Percentiles rank a stretch among this genome's conserved stretches.
Conservation (phyloP, 805 yeast species). For the Maudiozyma bulderi region DNA sequence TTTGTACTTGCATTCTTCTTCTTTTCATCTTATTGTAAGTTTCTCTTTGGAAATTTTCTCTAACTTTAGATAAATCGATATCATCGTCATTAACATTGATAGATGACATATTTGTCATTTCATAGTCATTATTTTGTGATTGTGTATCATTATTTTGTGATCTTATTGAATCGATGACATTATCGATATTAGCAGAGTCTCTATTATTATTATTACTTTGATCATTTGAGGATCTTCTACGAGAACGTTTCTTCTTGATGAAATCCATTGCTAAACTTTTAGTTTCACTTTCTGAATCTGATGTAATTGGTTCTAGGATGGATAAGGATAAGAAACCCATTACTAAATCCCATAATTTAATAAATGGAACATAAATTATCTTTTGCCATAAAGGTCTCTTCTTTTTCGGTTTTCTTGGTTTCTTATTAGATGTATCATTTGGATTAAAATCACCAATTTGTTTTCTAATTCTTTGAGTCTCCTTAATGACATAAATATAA, state of each 20-base stretch:
- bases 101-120: neutral
- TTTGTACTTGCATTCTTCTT: slow-evolving; percentile 57
- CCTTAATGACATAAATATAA: slow-evolving; percentile 60
- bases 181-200: neutral
- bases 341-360: neutral
- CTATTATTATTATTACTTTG: neutral
- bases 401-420: neutral
- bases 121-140: neutral
- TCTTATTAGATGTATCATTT: neutral
- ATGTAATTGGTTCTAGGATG: slow-evolving; percentile 12
- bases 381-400: neutral
- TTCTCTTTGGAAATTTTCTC: slow-evolving; percentile 43
- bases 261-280: neutral
- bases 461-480: slow-evolving; percentile 44
- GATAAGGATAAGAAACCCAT: slow-evolving; percentile 16
- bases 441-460: slow-evolving; percentile 22
- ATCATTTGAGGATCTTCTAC: neutral
- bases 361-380: neutral
- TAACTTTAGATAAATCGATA: slow-evolving; percentile 9
- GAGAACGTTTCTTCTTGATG: neutral
- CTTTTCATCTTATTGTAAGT: slow-evolving; percentile 51
- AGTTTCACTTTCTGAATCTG: neutral
- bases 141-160: neutral
- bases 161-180: neutral
- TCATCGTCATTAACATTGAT: neutral